phyloP scores from a whole-genome alignment of 371 early-diverging fungal genomes.

The Lichtheimia corymbifera region DNA sequence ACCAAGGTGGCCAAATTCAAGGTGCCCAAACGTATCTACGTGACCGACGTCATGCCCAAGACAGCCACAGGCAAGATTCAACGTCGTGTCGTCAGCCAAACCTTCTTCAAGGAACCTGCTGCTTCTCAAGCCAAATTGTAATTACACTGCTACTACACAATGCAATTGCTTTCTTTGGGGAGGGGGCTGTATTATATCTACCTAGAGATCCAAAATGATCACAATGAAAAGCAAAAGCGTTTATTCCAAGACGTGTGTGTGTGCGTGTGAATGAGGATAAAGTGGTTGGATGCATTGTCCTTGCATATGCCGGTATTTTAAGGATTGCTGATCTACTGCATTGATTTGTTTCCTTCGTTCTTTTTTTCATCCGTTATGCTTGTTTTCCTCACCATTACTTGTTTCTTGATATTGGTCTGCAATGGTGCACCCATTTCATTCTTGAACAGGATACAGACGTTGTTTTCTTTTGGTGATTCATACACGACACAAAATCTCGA shows the following conservation, averaged over 20 bases:
- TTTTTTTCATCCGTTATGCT: slow-evolving; percentile 1
- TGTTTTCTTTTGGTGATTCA: slow-evolving; percentile 43
- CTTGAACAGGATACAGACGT: slow-evolving; percentile 22
- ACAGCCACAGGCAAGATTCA: slow-evolving; percentile 80
- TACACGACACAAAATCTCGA: slow-evolving; percentile 38
- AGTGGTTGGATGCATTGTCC: too few relatives aligned
- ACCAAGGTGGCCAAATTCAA: slow-evolving; percentile 76
- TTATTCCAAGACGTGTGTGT: not conserved
- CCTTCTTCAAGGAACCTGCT: slow-evolving; percentile 41
- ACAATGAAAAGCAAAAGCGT: not conserved
- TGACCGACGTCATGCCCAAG: slow-evolving; percentile 72
- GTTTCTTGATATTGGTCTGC: not conserved
- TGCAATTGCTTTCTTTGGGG: too few relatives aligned
- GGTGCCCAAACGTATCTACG: slow-evolving; percentile 73
- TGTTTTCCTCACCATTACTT: not conserved
- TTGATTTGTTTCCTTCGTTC: not conserved
- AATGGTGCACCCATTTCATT: slow-evolving; percentile 3
- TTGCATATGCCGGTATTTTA: too few relatives aligned
- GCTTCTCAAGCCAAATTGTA: slow-evolving; percentile 49
- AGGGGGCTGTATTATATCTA: not conserved
- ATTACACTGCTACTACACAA: not conserved
- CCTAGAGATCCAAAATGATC: not conserved
- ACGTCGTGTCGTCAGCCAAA: slow-evolving; percentile 54
- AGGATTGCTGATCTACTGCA: not conserved
- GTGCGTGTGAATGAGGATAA: not conserved